phyloP scores from a whole-genome alignment of 2,329 filamentous ascomycete species.

The Pseudogymnoascus sp. region DNA sequence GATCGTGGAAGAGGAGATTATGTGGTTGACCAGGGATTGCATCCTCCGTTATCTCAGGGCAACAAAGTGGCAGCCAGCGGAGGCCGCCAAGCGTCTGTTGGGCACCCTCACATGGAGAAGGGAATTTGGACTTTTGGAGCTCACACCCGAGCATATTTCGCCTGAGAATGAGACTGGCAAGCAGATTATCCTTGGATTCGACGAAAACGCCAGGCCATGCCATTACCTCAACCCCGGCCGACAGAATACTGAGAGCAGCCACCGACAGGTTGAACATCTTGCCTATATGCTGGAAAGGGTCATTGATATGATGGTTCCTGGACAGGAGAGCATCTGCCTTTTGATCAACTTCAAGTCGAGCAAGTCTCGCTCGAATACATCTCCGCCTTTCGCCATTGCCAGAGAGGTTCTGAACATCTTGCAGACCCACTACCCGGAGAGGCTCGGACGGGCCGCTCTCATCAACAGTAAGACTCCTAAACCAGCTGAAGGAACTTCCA shows the following conservation, averaged over 20 bases:
- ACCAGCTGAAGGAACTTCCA: neutral
- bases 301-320: slow-evolving; percentile 77
- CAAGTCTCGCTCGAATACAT: slow-evolving; percentile 63
- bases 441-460: slow-evolving; percentile 80
- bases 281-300: slow-evolving; percentile 93
- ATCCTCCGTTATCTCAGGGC: slow-evolving; percentile 87
- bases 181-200: slow-evolving; percentile 81
- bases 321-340: slow-evolving; percentile 78
- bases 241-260: slow-evolving; percentile 84
- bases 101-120: slow-evolving; percentile 80
- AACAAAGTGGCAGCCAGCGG: slow-evolving; percentile 76
- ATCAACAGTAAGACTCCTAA: slow-evolving; percentile 61
- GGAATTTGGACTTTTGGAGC: slow-evolving; percentile 70
- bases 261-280: slow-evolving; percentile 84
- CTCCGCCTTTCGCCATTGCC: slow-evolving; percentile 66
- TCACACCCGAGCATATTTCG: slow-evolving; percentile 80
- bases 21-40: slow-evolving; percentile 90
- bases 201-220: slow-evolving; percentile 77
- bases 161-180: slow-evolving; percentile 96
- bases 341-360: slow-evolving; percentile 87
- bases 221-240: slow-evolving; percentile 82
- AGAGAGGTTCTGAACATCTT: slow-evolving; percentile 83
- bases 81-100: slow-evolving; percentile 71
- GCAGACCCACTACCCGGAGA: slow-evolving; percentile 92
- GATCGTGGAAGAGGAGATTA: slow-evolving; percentile 69